Percentiles rank a stretch among this genome's conserved stretches.
Conservation (phyloP, 2,329 filamentous ascomycete genomes). For the Mycocentrospora acerina region DNA sequence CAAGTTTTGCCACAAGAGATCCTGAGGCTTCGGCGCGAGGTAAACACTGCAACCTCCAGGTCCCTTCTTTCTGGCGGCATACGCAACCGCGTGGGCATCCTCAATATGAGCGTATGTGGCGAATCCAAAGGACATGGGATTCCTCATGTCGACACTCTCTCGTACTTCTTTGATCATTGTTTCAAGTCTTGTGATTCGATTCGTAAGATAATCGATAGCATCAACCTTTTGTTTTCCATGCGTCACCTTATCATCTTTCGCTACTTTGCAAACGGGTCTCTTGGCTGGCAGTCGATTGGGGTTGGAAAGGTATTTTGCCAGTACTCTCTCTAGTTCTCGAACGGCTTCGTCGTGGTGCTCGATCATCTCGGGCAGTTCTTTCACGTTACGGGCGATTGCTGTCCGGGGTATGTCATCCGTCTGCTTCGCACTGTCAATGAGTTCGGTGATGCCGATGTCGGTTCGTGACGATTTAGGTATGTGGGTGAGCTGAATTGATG, state of each 20-base stretch:
- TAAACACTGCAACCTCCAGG: conserved; percentile 73
- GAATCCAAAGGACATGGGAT: conserved; percentile 88
- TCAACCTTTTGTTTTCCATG: conserved; percentile 76
- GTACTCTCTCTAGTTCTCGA: conserved; percentile 73
- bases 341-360: conserved; percentile 79
- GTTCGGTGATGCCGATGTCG: conserved; percentile 83
- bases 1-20: conserved; percentile 95
- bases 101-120: conserved; percentile 86
- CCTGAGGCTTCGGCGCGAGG: conserved; percentile 82
- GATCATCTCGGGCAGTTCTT: conserved; percentile 81
- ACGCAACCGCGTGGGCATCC: conserved; percentile 82
- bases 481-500: conserved; percentile 66
- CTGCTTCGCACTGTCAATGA: conserved; percentile 77
- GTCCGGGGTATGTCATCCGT: conserved; percentile 75
- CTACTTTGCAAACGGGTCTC: conserved; percentile 75
- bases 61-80: conserved; percentile 74
- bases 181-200: conserved; percentile 79
- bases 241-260: conserved; percentile 70
- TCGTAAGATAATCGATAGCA: conserved; percentile 88
- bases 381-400: conserved; percentile 86
- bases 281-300: conserved; percentile 74
- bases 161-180: conserved; percentile 81
- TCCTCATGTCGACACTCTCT: conserved; percentile 79
- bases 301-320: conserved; percentile 82
- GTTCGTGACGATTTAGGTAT: conserved; percentile 72